phyloP scores from a whole-genome alignment of 306 rosid genomes.

The Cajanus cajan region DNA sequence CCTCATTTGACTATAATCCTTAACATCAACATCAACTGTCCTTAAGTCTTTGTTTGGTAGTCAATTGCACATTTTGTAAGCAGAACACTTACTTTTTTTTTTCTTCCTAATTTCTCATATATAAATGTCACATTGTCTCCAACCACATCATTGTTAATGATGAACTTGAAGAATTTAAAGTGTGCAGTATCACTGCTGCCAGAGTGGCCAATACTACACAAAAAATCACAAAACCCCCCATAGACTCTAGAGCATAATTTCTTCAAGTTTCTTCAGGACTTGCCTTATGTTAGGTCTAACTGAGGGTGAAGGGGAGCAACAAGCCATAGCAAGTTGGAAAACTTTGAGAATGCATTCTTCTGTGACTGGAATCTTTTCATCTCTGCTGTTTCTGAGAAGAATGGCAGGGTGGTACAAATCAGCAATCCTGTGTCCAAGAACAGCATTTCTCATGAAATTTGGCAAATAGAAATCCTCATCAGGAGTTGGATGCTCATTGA shows the following conservation, averaged over 20 bases:
- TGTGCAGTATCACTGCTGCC: slow-evolving; percentile 20
- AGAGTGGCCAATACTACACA: slow-evolving; percentile 17
- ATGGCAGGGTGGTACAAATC: slow-evolving; percentile 84
- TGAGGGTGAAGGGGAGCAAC: slow-evolving; percentile 82
- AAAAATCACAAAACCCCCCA: neutral
- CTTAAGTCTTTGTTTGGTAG: slow-evolving; percentile 26
- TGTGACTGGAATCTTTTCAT: slow-evolving; percentile 35
- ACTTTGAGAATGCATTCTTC: slow-evolving; percentile 68
- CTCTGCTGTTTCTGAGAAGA: slow-evolving; percentile 45
- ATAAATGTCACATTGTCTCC: slow-evolving; percentile 35
- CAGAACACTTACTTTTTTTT: neutral
- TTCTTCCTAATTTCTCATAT: slow-evolving; percentile 26
- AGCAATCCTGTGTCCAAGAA: slow-evolving; percentile 64
- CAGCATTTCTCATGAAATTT: slow-evolving; percentile 72
- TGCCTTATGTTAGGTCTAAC: slow-evolving; percentile 77
- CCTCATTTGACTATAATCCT: slow-evolving; percentile 34
- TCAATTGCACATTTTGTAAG: slow-evolving; percentile 37
- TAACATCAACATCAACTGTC: slow-evolving; percentile 37
- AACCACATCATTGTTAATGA: slow-evolving; percentile 22
- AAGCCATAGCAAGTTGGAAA: slow-evolving; percentile 84
- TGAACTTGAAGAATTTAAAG: slow-evolving; percentile 34
- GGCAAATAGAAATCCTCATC: slow-evolving; percentile 90
- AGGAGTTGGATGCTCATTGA: slow-evolving; percentile 67
- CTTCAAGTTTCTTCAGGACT: slow-evolving; percentile 77
- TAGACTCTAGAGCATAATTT: slow-evolving; percentile 48